Conservation (phyloP, 768 basidiomycete genomes). For the Lactarius sp. region DNA sequence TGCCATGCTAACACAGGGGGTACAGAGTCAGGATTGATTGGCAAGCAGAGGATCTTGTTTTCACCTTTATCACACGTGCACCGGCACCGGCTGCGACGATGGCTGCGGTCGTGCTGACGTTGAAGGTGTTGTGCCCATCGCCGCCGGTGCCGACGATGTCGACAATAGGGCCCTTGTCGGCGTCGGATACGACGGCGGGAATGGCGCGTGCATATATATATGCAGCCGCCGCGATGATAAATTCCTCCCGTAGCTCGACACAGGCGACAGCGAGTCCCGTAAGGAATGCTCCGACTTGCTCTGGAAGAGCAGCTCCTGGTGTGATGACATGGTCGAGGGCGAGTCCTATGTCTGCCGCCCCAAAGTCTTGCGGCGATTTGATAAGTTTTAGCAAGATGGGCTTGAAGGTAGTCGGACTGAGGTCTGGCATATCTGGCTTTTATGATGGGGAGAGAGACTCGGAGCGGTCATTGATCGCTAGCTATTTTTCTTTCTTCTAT, state of each 20-base stretch:
- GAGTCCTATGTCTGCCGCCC: slow-evolving; percentile 61
- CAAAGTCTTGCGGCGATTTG: slow-evolving; percentile 78
- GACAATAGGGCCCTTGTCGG: slow-evolving; percentile 57
- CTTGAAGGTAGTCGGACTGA: slow-evolving; percentile 58
- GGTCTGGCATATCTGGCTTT: slow-evolving; percentile 9
- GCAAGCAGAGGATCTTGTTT: slow-evolving; percentile 24
- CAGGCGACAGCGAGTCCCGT: slow-evolving; percentile 78
- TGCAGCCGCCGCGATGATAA: slow-evolving; percentile 72
- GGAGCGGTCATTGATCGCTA: no score
- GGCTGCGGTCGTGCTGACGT: slow-evolving; percentile 92
- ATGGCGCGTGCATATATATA: slow-evolving; percentile 68
- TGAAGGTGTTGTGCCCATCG: slow-evolving; percentile 94
- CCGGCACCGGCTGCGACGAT: slow-evolving; percentile 94
- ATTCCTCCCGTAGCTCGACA: slow-evolving; percentile 69
- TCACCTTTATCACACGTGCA: slow-evolving; percentile 82
- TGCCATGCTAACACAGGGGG: slow-evolving; percentile 64
- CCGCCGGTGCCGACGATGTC: slow-evolving; percentile 94
- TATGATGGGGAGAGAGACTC: neutral
- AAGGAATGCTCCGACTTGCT: slow-evolving; percentile 87
- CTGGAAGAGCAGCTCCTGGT: slow-evolving; percentile 55
- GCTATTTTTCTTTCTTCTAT: no score
- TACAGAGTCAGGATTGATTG: neutral
- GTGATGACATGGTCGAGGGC: slow-evolving; percentile 74
- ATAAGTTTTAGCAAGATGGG: slow-evolving; percentile 71
- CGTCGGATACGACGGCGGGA: slow-evolving; percentile 52